These are phyloP conservation scores for Linnemannia elongata DNA, from an alignment of 192 early-diverging fungal species.

Conservation along the genomic window DNA sequence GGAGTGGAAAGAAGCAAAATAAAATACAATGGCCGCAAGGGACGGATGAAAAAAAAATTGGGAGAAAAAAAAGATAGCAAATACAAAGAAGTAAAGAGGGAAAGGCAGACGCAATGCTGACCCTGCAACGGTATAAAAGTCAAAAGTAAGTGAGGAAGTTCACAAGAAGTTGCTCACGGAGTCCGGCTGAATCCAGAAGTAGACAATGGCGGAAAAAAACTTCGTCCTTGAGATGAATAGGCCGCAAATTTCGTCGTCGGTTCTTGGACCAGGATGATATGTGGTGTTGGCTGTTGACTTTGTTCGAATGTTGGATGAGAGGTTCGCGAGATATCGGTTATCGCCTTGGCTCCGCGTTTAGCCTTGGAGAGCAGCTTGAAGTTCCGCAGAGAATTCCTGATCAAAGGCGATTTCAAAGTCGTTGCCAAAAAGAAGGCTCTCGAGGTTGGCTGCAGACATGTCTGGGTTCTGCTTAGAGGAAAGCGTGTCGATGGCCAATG, in stretches of 20 bases:
- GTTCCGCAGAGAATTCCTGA: slow-evolving; percentile 27
- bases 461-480: not conserved
- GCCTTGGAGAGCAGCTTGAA: slow-evolving; percentile 22
- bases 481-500: not conserved
- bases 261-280: not conserved
- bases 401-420: slow-evolving; percentile 26
- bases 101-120: not conserved
- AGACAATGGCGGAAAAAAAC: no score
- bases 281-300: not conserved
- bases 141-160: not conserved
- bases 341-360: not conserved
- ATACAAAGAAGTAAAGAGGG: not conserved
- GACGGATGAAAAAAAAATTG: not conserved
- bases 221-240: no score
- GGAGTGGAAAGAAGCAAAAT: not conserved
- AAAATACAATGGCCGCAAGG: not conserved
- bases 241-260: not conserved
- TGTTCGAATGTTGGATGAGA: not conserved
- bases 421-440: slow-evolving; percentile 21
- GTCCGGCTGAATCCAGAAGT: not conserved
- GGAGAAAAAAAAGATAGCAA: not conserved
- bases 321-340: not conserved
- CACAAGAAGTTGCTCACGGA: not conserved
- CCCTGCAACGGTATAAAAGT: not conserved
- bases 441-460: slow-evolving; percentile 4